Conservation (phyloP, 192 early-diverging fungal species). For the Piromyces finnis region DNA sequence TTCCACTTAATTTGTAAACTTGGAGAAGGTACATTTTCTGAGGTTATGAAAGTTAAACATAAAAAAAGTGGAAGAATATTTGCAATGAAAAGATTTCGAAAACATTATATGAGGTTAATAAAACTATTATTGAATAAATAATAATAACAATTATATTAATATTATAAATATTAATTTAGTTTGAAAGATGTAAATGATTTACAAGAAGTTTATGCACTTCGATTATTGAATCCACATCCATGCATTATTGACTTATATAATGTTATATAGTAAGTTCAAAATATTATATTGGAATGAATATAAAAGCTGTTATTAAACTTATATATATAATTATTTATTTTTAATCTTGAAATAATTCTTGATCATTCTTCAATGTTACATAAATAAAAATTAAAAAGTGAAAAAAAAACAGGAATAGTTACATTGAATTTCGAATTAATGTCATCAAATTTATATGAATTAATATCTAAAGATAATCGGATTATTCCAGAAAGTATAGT, state of each 20-base stretch:
- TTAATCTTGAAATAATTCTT: no score
- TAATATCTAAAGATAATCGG: slow-evolving; percentile 25
- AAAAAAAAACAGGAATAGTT: slow-evolving; percentile 28
- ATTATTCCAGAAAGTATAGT: slow-evolving; percentile 26
- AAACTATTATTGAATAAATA: no score
- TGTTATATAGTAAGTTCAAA: background rate
- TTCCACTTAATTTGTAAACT: slow-evolving; percentile 34
- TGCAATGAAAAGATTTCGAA: slow-evolving; percentile 45
- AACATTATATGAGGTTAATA: slow-evolving; percentile 29
- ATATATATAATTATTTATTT: no score
- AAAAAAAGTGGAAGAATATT: slow-evolving; percentile 29
- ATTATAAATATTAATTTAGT: background rate
- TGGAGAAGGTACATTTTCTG: slow-evolving; percentile 47
- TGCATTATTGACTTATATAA: background rate
- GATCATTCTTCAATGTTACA: no score
- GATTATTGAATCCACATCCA: background rate
- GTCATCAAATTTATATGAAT: slow-evolving; percentile 45
- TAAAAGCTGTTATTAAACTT: no score
- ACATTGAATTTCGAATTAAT: slow-evolving; percentile 40
- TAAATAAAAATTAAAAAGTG: no score
- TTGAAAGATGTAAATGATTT: background rate
- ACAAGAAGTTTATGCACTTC: background rate
- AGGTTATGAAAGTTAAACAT: slow-evolving; percentile 42
- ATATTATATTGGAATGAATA: no score
- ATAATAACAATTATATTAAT: no score